Evolutionary conservation across 2,329 filamentous ascomycete genomes (phyloP), one percentile per base, ranked within the genome.

Genomic region (Chrysosporium keratinophilum): DNA sequence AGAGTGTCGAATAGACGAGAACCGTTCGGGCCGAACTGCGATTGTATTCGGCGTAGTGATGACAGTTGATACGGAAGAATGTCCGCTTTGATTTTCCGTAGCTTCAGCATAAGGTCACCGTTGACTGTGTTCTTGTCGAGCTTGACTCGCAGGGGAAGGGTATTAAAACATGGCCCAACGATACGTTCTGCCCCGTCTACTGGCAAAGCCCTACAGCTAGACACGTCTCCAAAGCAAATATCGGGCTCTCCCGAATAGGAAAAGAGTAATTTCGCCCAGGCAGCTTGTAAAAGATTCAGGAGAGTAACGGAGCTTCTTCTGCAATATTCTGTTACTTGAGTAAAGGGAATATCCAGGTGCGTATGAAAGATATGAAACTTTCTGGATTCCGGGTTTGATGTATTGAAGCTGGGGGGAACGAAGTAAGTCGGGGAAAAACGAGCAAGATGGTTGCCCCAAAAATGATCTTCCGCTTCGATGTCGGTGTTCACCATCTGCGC

Each of bases 141-240:
- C 33, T 80, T 69, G 14, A 81, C 70, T 23, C 88, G 79, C 1
- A 89, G 64, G 0, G 90, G 88, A 11, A 95, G 70, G 0, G 90
- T 95, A 64, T 95, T 96, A 74, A 96, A 95, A 65, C 88, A 95
- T 0, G 90, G 90, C 0, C 87, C 88, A n/a, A 94, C 79, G 5
- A 95, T 77, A 3, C 76, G 74, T 37, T 90, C 82, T 10, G 91
- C 73, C 0, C 78, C 79, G 5, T 84, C 77, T 2, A 90, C 67
- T 0, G 80, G 70, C 9, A 87, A 65, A 0, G 82, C 84, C 6
- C 90, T 81, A 1, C 90, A 89, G 63, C 82, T 90, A 54, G 91
- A 78, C 1, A 96, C 84, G 61, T 88, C 93, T 0, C 91, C 90
- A 63, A 96, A 95, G 65, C 87, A 93, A 4, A 95, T 62, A 62